Evolutionary conservation across 2,329 filamentous ascomycete genomes (phyloP), one percentile per base, ranked within the genome.

Genomic region (Talaromyces sp.): DNA sequence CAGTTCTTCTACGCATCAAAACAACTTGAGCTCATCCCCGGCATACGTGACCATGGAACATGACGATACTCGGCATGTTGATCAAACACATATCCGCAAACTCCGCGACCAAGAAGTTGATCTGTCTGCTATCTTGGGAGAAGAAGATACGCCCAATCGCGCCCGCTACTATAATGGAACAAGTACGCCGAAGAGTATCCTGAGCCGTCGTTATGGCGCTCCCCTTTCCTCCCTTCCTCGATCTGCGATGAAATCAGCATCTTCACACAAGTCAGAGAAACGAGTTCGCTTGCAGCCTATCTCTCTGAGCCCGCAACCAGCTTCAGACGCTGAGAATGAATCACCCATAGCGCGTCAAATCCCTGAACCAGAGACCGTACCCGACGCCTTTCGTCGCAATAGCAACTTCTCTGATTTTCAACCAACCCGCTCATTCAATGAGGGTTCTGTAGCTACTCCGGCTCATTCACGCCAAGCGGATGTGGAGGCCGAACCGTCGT

Each of bases 101-200:
- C 54, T 74, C 22, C 68, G 65, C 13, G 70, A 74, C 19, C 62
- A 70, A 52, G 59, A 72, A 27, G 65, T 73, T 19, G 70, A 74
- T 52, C 42, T 74, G 2, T 70, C 69, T 30, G 55, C 61, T 48
- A 51, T 72, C 36, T 60, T 72, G 29, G 65, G 61, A 9, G 60
- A 62, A 45, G 65, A 68, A 41, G 60, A 70, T 46, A 74, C 70
- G 2, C 71, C 71, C 4, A 72, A 69, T n/a, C 68, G 65, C 16
- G 64, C 63, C n/a, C 65, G 64, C 36, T 70, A 71, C 51, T 74
- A 71, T 51, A 69, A 69, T 48, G 70, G 65, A 35, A 67, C 64
- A 49, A 68, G 63, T 44, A 72, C 67, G 22, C 68, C 70, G 37
- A 54, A 62, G 33, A 64, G 61, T 30, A 55, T 61, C 22, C 46